Evolutionary conservation across 345 rosid species (phyloP), one percentile per base, ranked within the genome.

Genomic region (Toxicodendron radicans): DNA sequence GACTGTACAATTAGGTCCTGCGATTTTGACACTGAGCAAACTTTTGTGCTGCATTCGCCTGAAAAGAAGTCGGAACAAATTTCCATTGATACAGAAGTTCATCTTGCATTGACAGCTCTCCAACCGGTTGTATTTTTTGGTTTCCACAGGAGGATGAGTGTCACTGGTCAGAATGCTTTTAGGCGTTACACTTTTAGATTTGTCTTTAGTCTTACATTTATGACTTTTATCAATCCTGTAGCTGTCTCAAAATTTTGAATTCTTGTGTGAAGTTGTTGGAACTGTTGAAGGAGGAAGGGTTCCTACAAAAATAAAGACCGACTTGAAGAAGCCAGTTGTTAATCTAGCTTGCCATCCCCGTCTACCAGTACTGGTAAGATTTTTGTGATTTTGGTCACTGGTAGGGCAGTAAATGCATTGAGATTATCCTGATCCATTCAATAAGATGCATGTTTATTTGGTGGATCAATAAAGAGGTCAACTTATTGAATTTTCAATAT

Each of bases 341-440:
- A 93, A 93, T 78, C 93, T 95, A 81, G 92, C 99, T 70, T 93
- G 99, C 82, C 98, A 95, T 85, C 97, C 99, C 61, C 93, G 99
- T 58, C 97, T 87, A n/a, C 97, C 99, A 76, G 89, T 95, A 66
- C 80, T 95, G 90, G 99, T 95, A 88, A 82, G 16, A 35, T 64
- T 16, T 60, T 67, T 52, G 1, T 35, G 58, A 52, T 70, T 53
- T 58, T 70, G 49, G 21, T 60, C 73, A 51, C 21, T 62, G 20
- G 53, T 23, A 6, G 30, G 66, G 58, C 65, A 53, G 33, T 56
- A 57, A 70, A 70, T 9, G 5, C 0, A 51, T 53, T 23, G 18
- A 63, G 52, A 33, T 63, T 21, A 35, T 60, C 23, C 48, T n/a
- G 48, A 17, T 52, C 59, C 4, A 59, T 24, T 18, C 23, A 14